Base-by-base conservation (phyloP, 192 early-diverging fungal species). In the Mortierella antarctica region DNA sequence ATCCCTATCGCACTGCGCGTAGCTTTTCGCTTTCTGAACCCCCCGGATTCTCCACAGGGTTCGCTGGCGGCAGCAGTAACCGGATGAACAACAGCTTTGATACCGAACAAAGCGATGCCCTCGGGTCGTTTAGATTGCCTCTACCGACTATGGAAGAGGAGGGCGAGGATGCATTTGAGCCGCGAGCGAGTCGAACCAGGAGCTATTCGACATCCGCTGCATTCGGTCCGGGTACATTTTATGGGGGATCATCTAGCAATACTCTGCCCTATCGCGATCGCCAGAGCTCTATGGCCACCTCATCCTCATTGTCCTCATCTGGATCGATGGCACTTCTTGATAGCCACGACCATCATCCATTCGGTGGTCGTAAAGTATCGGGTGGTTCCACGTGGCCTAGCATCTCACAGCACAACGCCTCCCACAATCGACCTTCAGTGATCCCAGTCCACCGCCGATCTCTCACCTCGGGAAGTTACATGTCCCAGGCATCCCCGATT, bases 121-220 rank as follows among this genome's bases (percentile, higher is more conserved):
- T 68, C 8, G 51, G 49, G 8, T 6, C 62, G 12, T 68, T 67
- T 45, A 65, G 70, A 52, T 21, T 39, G 20, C 44, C 64, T 3
- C 55, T 71, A 20, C 70, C 69, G 0, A 70, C 58, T n/a, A 71
- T 72, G 65, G 69, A 71, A 41, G 77, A 80, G 41, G 77, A 72
- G 2, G 50, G 45, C 21, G 76, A 79, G 17, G 77, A 80, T 0
- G 39, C 14, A 6, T 67, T 67, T 50, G 77, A 80, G 48, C 70
- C 65, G 12, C 69, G 77, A 17, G 46, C 51, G 11, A 55, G 47
- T 51, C 69, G 77, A 57, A 58, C 54, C 20, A 71, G 77, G 20
- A 80, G 77, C 42, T 66, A 63, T 31, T 80, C 77, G n/a, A 80
- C 77, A 13, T 80, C 77, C 1, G 77, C 77, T 14, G 58, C 77